Evolutionary conservation across 2,329 filamentous ascomycete species (phyloP).

Genomic region (Pezicula rhizophila): DNA sequence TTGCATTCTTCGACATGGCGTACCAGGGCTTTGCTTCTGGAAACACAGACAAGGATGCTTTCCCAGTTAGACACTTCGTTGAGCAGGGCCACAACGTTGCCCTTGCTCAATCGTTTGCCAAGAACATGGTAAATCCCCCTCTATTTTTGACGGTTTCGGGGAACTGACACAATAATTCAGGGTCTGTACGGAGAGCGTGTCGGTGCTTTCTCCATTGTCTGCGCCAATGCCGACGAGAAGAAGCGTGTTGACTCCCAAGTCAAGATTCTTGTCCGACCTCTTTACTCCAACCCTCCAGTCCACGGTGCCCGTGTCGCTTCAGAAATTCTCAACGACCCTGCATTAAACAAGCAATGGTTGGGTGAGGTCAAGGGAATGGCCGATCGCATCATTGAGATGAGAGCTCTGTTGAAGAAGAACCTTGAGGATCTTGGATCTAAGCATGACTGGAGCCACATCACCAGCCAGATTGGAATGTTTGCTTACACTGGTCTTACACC

Average conservation of each 20-base stretch:
- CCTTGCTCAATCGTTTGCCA: conserved; percentile 91
- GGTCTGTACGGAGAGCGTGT: conserved; percentile 98
- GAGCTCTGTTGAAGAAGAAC: conserved; percentile 87
- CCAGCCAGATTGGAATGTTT: conserved; percentile 98
- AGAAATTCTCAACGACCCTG: conserved; percentile 80
- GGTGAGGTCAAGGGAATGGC: conserved; percentile 98
- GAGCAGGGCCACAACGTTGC: conserved; percentile 83
- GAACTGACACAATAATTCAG: conserved; percentile 32
- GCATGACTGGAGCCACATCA: conserved; percentile 99
- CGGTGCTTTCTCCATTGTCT: conserved; percentile 91
- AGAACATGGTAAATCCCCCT: conserved; percentile 79
- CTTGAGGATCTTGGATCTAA: conserved; percentile 91
- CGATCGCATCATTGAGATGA: conserved; percentile 98
- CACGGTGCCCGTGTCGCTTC: conserved; percentile 93
- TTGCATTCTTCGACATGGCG: conserved; percentile 98
- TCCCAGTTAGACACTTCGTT: conserved; percentile 88
- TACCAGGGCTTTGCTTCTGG: conserved; percentile 98
- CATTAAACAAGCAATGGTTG: conserved; percentile 89
- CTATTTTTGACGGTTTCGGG: conserved; percentile 7
- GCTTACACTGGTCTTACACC: conserved; percentile 91
- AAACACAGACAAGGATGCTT: conserved; percentile 87
- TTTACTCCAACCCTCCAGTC: conserved; percentile 97
- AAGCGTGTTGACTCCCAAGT: conserved; percentile 94
- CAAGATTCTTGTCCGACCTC: conserved; percentile 93
- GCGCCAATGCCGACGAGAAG: conserved; percentile 80